phyloP scores from a whole-genome alignment of 495 filamentous ascomycete species.

The Melanomma pulvis-pyrius region DNA sequence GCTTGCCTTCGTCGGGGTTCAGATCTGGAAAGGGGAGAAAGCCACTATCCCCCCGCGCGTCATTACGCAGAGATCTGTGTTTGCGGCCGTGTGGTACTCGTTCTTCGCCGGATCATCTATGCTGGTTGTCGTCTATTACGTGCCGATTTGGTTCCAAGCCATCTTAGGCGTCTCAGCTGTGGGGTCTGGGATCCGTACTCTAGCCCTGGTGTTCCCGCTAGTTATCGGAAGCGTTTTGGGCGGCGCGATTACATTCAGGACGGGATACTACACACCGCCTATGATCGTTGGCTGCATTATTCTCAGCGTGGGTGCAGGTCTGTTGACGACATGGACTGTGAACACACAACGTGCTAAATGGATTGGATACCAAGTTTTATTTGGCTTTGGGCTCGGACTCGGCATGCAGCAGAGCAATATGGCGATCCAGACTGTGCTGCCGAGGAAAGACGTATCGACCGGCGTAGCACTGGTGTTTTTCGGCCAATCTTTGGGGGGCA shows the following conservation, averaged over 20 bases:
- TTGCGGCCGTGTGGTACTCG: background rate
- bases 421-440: conserved; percentile 9
- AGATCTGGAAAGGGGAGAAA: background rate
- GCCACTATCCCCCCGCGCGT: conserved; percentile 4
- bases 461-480: conserved; percentile 31
- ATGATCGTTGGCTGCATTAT: conserved; percentile 16
- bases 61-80: background rate
- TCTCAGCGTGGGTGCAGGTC: conserved; percentile 29
- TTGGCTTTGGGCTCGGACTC: conserved; percentile 14
- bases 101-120: conserved; percentile 1
- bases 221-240: conserved; percentile 50
- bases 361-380: conserved; percentile 28
- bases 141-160: conserved; percentile 29
- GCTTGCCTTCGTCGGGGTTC: background rate
- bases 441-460: background rate
- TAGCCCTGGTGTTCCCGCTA: conserved; percentile 30
- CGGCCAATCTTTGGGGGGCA: conserved; percentile 12
- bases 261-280: conserved; percentile 23
- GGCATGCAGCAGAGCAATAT: conserved; percentile 4
- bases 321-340: conserved; percentile 3
- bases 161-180: conserved; percentile 65
- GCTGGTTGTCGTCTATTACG: conserved; percentile 19
- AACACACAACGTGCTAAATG: conserved; percentile 3
- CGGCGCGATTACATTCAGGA: background rate
- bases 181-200: conserved; percentile 58